Evolutionary conservation across 1,284 basidiomycete genomes (phyloP).

Genomic region (Cutaneotrichosporon cyanovorans): DNA sequence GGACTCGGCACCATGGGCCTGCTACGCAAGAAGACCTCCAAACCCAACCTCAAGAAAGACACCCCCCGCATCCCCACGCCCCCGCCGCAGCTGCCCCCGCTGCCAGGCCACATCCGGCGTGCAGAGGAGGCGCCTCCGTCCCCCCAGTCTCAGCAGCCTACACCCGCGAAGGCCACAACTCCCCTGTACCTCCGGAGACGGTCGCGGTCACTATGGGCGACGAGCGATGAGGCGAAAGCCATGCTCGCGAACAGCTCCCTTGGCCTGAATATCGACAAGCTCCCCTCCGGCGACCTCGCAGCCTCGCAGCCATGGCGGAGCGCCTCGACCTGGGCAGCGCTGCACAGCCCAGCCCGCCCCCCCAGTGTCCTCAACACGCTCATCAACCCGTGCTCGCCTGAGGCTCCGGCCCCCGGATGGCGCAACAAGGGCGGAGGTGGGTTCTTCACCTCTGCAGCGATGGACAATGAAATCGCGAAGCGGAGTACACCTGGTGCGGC

Average conservation of each 20-base stretch:
- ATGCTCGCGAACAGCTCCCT: background rate
- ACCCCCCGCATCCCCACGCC: constrained; percentile 7
- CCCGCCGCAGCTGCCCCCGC: constrained; percentile 16
- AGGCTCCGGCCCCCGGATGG: constrained; percentile 9
- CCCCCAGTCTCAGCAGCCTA: background rate
- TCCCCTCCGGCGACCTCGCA: background rate
- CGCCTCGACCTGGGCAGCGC: constrained; percentile 28
- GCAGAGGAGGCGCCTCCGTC: constrained; percentile 1
- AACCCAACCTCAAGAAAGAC: constrained; percentile 10
- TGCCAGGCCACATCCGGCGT: constrained; percentile 14
- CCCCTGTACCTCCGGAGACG: constrained; percentile 3
- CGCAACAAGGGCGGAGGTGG: constrained; percentile 15
- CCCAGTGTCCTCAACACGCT: constrained; percentile 6
- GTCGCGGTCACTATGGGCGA: constrained; percentile 6
- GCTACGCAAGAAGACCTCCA: constrained; percentile 14
- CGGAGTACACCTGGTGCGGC: no score
- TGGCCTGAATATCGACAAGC: background rate
- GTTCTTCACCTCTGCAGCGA: constrained; percentile 10
- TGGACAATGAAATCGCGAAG: constrained; percentile 1
- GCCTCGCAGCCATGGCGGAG: constrained; percentile 33
- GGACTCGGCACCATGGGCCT: constrained; percentile 13
- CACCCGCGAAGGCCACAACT: background rate
- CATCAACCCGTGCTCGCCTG: constrained; percentile 9
- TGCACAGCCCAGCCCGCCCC: constrained; percentile 12
- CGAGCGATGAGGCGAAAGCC: constrained; percentile 6